Conservation (phyloP, 768 basidiomycete genomes). For the Leccinum broughii region DNA sequence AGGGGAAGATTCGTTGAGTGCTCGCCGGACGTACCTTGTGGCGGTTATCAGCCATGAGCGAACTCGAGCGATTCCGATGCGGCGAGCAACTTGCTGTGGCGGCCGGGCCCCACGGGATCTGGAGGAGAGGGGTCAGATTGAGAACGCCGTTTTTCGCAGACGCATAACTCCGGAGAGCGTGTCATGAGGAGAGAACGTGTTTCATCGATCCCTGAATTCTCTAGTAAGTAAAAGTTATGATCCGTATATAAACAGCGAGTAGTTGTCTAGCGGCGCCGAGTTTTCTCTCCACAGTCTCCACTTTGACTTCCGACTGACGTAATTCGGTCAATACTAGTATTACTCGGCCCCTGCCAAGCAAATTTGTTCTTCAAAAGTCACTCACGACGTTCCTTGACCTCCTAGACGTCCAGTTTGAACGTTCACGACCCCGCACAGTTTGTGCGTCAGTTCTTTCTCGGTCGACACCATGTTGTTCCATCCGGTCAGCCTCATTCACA, state of each 20-base stretch:
- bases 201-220: not conserved
- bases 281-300: not conserved
- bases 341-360: slow-evolving; percentile 9
- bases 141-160: slow-evolving; percentile 3
- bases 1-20: not conserved
- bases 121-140: not conserved
- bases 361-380: not conserved
- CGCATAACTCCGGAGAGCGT: slow-evolving; percentile 17
- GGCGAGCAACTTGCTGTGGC: not conserved
- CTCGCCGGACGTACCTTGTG: not conserved
- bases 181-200: slow-evolving; percentile 15
- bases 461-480: slow-evolving; percentile 47
- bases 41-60: not conserved
- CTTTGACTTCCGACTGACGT: slow-evolving; percentile 16
- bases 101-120: not conserved
- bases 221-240: not conserved
- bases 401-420: not conserved
- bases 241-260: not conserved
- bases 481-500: slow-evolving; percentile 40
- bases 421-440: slow-evolving; percentile 6
- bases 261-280: not conserved
- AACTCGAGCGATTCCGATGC: not conserved
- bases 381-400: slow-evolving; percentile 4
- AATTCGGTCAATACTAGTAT: slow-evolving; percentile 4
- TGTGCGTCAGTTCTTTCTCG: not conserved